Percentiles rank a stretch among this genome's conserved stretches.
Evolutionary conservation across 116 monocot genomes (phyloP).

Genomic region (Papilionanthe hybrid): DNA sequence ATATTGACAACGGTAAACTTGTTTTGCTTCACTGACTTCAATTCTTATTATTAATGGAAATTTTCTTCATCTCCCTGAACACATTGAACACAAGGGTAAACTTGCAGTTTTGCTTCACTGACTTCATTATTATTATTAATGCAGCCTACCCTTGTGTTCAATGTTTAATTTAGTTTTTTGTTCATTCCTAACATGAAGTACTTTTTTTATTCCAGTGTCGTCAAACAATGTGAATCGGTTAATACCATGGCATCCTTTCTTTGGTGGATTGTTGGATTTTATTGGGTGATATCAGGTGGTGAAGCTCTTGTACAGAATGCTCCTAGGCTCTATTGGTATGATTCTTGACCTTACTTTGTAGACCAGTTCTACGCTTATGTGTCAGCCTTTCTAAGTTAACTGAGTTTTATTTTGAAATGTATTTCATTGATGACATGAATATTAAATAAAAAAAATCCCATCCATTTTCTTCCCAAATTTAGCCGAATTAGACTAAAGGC

Average conservation of each 20-base stretch:
- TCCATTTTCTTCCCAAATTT: background rate
- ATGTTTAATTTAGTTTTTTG: background rate
- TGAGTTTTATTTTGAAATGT: background rate
- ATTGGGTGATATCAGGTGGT: constrained; percentile 87
- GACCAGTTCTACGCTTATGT: too few species aligned
- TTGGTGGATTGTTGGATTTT: constrained; percentile 97
- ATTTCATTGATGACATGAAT: background rate
- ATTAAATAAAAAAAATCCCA: background rate
- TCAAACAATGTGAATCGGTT: constrained; percentile 82
- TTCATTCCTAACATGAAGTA: background rate
- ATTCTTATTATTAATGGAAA: background rate
- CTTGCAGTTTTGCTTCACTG: too few species aligned
- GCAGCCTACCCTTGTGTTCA: background rate
- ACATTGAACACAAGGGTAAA: too few species aligned
- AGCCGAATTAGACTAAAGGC: background rate
- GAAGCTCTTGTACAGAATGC: constrained; percentile 70
- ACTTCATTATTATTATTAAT: background rate
- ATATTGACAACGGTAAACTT: too few species aligned
- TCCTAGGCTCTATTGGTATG: constrained; percentile 89
- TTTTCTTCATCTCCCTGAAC: too few species aligned
- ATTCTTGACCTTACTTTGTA: background rate
- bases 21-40: too few species aligned
- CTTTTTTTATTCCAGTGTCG: constrained; percentile 34
- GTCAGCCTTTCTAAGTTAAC: background rate
- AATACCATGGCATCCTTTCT: constrained; percentile 85